phyloP scores from a whole-genome alignment of 1,284 basidiomycete species.

The Melampsora larici-populina region DNA sequence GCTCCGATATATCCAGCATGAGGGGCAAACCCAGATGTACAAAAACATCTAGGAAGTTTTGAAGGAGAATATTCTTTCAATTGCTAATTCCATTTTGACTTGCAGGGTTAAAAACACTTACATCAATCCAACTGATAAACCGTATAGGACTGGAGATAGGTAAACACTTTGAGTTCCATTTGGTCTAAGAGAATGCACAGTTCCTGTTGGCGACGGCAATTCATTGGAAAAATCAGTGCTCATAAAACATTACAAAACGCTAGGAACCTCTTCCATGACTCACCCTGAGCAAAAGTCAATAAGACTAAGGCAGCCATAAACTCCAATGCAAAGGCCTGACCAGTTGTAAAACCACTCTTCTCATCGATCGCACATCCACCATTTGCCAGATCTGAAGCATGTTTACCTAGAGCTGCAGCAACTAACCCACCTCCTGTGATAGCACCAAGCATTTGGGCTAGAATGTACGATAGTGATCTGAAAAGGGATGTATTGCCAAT shows the following conservation, averaged over 20 bases:
- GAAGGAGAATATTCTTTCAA: not conserved
- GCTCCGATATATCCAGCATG: constrained; percentile 30
- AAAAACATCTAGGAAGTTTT: constrained; percentile 12
- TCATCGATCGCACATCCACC: constrained; percentile 25
- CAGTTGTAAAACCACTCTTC: constrained; percentile 9
- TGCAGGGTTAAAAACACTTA: not conserved
- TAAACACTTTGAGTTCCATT: not conserved
- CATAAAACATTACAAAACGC: no score
- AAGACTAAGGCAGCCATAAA: constrained; percentile 30
- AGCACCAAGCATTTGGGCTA: constrained; percentile 14
- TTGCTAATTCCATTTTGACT: not conserved
- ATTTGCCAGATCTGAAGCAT: not conserved
- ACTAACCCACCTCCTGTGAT: constrained; percentile 28
- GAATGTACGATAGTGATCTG: constrained; percentile 16
- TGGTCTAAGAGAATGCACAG: constrained; percentile 12
- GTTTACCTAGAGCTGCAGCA: constrained; percentile 18
- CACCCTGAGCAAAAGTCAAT: constrained; percentile 17
- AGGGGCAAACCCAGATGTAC: constrained; percentile 28
- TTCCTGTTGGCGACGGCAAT: not conserved
- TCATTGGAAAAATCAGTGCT: not conserved
- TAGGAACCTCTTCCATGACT: not conserved
- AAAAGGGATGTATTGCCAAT: not conserved
- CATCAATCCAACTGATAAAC: constrained; percentile 34
- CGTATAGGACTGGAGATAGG: constrained; percentile 20
- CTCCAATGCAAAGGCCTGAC: constrained; percentile 29